Percentiles rank a stretch among this genome's conserved stretches.
These are phyloP conservation scores for Dipodascus albidus DNA, from an alignment of 805 yeast species.

Conservation along the genomic window DNA sequence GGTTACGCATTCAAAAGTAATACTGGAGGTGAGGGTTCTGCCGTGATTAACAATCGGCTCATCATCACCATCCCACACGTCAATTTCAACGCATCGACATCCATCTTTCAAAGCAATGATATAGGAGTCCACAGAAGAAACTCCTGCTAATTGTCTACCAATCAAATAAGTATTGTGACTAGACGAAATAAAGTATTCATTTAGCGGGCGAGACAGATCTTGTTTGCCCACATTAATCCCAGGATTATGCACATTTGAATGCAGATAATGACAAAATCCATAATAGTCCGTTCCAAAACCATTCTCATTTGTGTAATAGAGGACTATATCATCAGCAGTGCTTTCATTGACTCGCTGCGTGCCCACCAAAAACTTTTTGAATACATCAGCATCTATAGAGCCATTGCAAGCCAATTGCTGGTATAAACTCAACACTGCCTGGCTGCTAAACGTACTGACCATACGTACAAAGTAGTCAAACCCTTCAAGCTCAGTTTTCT, in stretches of 20 bases:
- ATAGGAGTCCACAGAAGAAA: conserved; percentile 82
- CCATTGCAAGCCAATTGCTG: not conserved
- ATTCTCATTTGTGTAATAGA: conserved; percentile 8
- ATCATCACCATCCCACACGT: conserved; percentile 78
- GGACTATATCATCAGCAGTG: conserved; percentile 6
- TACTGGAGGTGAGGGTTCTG: conserved; percentile 63
- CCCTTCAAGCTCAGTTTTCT: not conserved
- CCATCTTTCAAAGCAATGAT: conserved; percentile 81
- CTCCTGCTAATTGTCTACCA: conserved; percentile 83
- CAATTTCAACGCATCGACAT: conserved; percentile 90
- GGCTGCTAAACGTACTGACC: not conserved
- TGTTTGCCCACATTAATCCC: conserved; percentile 13
- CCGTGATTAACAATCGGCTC: conserved; percentile 93
- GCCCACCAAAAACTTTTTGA: not conserved
- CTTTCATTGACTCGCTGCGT: not conserved
- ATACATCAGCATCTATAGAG: not conserved
- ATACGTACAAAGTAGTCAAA: not conserved
- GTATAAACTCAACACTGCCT: not conserved
- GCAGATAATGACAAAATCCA: conserved; percentile 25
- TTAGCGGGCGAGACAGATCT: conserved; percentile 54
- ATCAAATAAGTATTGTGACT: conserved; percentile 88
- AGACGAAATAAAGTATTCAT: conserved; percentile 80
- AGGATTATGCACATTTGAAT: conserved; percentile 7
- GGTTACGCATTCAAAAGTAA: conserved; percentile 58
- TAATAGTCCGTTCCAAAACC: conserved; percentile 29